Base-by-base conservation (phyloP, 2,329 filamentous ascomycete species). In the Diaporthe citrichinensis region DNA sequence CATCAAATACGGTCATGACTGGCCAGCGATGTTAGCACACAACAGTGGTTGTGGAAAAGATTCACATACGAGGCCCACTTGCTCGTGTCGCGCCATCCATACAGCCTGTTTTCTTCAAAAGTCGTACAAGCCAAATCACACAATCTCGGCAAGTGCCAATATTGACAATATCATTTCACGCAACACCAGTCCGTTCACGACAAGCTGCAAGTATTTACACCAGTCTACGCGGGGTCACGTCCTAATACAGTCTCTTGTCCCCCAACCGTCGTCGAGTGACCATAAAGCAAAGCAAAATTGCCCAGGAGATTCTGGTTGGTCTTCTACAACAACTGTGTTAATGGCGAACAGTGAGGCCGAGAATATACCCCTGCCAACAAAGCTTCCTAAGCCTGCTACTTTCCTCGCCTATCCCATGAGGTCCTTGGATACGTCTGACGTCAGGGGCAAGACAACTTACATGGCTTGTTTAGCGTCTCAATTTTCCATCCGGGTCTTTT, bases 111-210 rank as follows among this genome's bases (percentile, higher is more conserved):
- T 41, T 41, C 8, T 55, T 39, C 31, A 25, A 34, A 34, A 44
- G 25, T 25, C 65, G 14, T 53, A 55, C 46, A 55, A 28, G 9
- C 34, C 28, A 51, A 31, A 69, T 69, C 49, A 41, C 46, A 12
- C 49, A 69, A 69, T 69, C 34, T 69, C 65, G 65, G 49, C 34
- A 69, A 69, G 14, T 17, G 15, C 2, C 36, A 41, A 55, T 69
- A 69, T 69, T 69, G 65, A 31, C 31, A 28, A n/a, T 55, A 14
- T 39, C 34, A 69, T 69, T 55, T 55, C 25, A 28, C 34, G 3
- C 65, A 39, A 28, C 15, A 23, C 14, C 34, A 36, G 8, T 15
- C 46, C 25, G 3, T 28, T 17, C 14, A n/a, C 15, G 17, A 20
- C n/a, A 4, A 17, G 23, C 28, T 36, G 25, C n/a, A 53, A 12